Evolutionary conservation across 2,329 filamentous ascomycete species (phyloP).

Genomic region (Colletotrichum gloeosporioides): DNA sequence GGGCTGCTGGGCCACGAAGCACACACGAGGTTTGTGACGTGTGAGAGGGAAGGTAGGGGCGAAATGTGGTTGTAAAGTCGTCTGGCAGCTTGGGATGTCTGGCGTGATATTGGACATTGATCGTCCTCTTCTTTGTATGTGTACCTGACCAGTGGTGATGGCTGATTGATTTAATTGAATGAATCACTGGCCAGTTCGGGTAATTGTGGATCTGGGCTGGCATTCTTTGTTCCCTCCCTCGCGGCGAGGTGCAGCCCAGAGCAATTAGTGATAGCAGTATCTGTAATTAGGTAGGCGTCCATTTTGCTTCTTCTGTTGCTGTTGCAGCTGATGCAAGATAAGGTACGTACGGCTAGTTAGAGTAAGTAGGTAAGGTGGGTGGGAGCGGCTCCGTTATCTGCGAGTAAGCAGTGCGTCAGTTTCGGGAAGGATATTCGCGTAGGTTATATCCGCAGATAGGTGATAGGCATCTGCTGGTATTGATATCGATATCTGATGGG

Average conservation of each 20-base stretch:
- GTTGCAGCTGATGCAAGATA: neutral
- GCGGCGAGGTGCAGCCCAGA: neutral
- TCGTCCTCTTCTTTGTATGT: neutral
- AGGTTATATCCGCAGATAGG: neutral
- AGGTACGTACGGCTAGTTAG: neutral
- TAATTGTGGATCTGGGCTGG: constrained; percentile 4
- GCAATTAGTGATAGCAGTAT: neutral
- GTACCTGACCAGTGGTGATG: neutral
- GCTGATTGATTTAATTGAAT: neutral
- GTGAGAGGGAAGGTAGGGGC: neutral
- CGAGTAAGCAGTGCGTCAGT: neutral
- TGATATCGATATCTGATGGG: neutral
- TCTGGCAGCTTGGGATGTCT: neutral
- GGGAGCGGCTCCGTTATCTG: neutral
- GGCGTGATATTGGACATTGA: neutral
- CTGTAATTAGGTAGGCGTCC: neutral
- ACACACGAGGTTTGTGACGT: neutral
- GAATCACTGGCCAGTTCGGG: neutral
- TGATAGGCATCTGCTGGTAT: neutral
- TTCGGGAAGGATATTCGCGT: neutral
- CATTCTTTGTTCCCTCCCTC: neutral
- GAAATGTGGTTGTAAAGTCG: neutral
- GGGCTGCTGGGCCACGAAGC: constrained; percentile 1
- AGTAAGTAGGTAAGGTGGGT: neutral
- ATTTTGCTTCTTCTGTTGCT: neutral